These are phyloP conservation scores for Pseudozyma pruni DNA, from an alignment of 1,284 basidiomycete genomes.

Conservation along the genomic window DNA sequence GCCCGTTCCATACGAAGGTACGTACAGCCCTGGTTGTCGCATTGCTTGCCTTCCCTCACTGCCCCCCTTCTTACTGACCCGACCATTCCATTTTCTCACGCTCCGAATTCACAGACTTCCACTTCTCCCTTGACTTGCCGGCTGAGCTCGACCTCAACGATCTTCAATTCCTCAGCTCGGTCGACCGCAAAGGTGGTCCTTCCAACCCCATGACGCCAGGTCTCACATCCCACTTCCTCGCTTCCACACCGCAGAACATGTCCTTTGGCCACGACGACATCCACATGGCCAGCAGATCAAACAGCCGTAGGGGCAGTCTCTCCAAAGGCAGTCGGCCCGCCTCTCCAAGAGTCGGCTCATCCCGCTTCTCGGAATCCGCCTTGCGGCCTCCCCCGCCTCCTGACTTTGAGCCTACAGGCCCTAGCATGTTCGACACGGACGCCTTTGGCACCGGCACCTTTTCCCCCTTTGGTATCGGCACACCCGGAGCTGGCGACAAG, in stretches of 20 bases:
- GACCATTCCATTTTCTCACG: too few relatives aligned
- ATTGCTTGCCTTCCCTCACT: not conserved
- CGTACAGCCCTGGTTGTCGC: constrained; percentile 1
- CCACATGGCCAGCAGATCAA: constrained; percentile 45
- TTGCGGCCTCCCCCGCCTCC: constrained; percentile 49
- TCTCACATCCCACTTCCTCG: constrained; percentile 42
- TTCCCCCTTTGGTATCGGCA: constrained; percentile 42
- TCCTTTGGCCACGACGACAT: constrained; percentile 40
- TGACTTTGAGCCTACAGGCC: constrained; percentile 45
- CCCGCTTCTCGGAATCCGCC: constrained; percentile 41
- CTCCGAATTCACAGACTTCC: constrained; percentile 57
- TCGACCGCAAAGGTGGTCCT: constrained; percentile 45
- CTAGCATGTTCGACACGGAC: constrained; percentile 41
- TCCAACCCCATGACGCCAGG: constrained; percentile 52
- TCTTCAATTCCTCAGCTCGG: constrained; percentile 47
- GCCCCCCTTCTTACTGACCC: not conserved
- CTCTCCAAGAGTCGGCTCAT: constrained; percentile 36
- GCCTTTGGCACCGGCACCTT: constrained; percentile 26
- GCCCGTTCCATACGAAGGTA: constrained; percentile 61
- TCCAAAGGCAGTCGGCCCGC: constrained; percentile 50
- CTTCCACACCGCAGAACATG: constrained; percentile 32
- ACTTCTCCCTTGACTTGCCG: constrained; percentile 59
- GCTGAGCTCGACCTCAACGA: constrained; percentile 52
- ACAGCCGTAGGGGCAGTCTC: constrained; percentile 43
- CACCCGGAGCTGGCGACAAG: constrained; percentile 28